Percentiles rank a stretch among this genome's conserved stretches.
These are phyloP conservation scores for Leishmania gerbilli DNA, from an alignment of 208 protist species.

Conservation along the genomic window DNA sequence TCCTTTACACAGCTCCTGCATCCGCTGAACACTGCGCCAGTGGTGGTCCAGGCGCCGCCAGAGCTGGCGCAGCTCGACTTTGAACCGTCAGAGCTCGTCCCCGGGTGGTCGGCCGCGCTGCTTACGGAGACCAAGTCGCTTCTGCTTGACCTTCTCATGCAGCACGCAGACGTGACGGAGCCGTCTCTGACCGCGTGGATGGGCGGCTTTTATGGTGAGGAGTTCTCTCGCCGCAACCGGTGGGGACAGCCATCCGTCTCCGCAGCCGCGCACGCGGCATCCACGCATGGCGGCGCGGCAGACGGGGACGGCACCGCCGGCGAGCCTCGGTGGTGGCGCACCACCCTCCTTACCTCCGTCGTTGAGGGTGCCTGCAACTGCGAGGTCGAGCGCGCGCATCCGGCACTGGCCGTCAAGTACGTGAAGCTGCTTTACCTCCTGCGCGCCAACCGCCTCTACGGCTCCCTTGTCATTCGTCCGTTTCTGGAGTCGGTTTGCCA, in stretches of 20 bases:
- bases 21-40: constrained; percentile 17
- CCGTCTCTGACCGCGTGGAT: constrained; percentile 62
- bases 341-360: constrained; percentile 56
- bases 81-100: constrained; percentile 36
- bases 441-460: constrained; percentile 63
- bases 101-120: constrained; percentile 23
- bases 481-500: constrained; percentile 60
- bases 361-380: constrained; percentile 59
- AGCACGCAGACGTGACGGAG: constrained; percentile 52
- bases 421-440: constrained; percentile 78
- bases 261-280: constrained; percentile 1
- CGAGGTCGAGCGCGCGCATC: constrained; percentile 48
- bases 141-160: constrained; percentile 84
- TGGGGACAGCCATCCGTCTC: constrained; percentile 10
- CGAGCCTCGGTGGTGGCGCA: constrained; percentile 22
- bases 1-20: constrained; percentile 41
- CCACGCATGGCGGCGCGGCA: constrained; percentile 8
- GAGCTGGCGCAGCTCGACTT: constrained; percentile 71
- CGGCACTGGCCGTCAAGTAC: constrained; percentile 81
- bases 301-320: background rate
- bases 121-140: constrained; percentile 60
- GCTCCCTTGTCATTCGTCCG: constrained; percentile 41
- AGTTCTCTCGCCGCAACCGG: constrained; percentile 4
- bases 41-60: constrained; percentile 56
- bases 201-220: constrained; percentile 45